Conservation (phyloP, 164 flowering plant genomes). For the Nymphaea thermarum region DNA sequence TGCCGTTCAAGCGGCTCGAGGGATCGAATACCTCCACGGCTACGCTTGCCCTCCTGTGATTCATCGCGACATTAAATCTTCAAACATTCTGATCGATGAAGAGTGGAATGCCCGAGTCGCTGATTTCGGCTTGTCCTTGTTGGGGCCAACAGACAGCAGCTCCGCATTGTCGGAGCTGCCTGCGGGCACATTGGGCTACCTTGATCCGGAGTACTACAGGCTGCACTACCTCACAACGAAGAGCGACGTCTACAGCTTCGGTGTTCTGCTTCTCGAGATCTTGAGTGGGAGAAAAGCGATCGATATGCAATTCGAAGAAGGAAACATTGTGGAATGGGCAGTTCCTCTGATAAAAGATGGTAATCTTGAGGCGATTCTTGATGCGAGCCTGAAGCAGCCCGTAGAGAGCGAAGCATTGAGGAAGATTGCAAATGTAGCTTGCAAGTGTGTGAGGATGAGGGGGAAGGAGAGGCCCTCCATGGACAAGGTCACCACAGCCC, state of each 20-base stretch:
- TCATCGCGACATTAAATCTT: constrained; percentile 89
- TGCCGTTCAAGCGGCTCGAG: constrained; percentile 95
- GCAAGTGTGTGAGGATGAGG: constrained; percentile 87
- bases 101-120: constrained; percentile 93
- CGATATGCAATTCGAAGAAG: constrained; percentile 82
- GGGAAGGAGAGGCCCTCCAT: constrained; percentile 96
- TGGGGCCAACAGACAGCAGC: constrained; percentile 83
- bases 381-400: constrained; percentile 59
- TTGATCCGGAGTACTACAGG: constrained; percentile 90
- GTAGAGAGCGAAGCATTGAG: constrained; percentile 57
- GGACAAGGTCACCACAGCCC: constrained; percentile 84
- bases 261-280: constrained; percentile 65
- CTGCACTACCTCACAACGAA: constrained; percentile 93
- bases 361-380: constrained; percentile 48
- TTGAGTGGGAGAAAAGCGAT: constrained; percentile 86
- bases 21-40: constrained; percentile 90
- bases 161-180: constrained; percentile 87
- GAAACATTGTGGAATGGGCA: constrained; percentile 94
- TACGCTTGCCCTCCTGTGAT: constrained; percentile 98
- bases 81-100: constrained; percentile 88
- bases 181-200: constrained; percentile 90
- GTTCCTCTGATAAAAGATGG: constrained; percentile 77
- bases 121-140: constrained; percentile 86
- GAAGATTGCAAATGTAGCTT: constrained; percentile 68
- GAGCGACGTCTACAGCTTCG: constrained; percentile 89